These are phyloP conservation scores for Xylaria nigripes DNA, from an alignment of 495 filamentous ascomycete genomes.

Conservation along the genomic window DNA sequence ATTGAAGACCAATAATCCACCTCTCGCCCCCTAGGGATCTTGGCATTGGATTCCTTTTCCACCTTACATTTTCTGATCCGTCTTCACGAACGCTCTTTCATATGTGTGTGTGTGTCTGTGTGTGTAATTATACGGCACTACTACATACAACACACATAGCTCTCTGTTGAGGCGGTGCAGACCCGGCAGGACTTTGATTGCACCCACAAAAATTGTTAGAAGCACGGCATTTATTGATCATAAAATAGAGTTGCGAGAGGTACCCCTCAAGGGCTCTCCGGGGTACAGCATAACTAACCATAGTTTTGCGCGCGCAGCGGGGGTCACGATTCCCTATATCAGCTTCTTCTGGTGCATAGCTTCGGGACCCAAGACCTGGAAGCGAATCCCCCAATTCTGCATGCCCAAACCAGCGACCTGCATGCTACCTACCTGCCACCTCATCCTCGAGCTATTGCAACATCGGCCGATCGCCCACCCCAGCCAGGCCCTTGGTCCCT, in stretches of 20 bases:
- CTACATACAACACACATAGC: not conserved
- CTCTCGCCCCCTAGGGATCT: not conserved
- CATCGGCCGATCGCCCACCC: slow-evolving; percentile 28
- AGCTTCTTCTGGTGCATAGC: slow-evolving; percentile 15
- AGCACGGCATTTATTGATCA: not conserved
- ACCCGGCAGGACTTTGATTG: not conserved
- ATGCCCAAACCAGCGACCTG: slow-evolving; percentile 31
- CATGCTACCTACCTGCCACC: slow-evolving; percentile 29
- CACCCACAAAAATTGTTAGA: not conserved
- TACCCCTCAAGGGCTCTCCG: not conserved
- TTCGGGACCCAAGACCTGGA: slow-evolving; percentile 24
- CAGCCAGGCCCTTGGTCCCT: slow-evolving; percentile 22
- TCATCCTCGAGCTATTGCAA: slow-evolving; percentile 32
- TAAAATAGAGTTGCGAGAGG: slow-evolving; percentile 3
- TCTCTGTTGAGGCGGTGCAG: slow-evolving; percentile 1
- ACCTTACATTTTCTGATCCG: not conserved
- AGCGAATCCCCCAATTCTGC: slow-evolving; percentile 27
- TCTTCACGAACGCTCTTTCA: not conserved
- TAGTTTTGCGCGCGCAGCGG: slow-evolving; percentile 7
- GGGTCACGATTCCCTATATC: slow-evolving; percentile 12
- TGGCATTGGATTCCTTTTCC: not conserved
- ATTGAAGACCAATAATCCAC: not conserved
- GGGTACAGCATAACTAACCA: not conserved
- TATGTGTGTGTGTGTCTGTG: no score
- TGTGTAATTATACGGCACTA: not conserved